Base-by-base conservation (phyloP, 805 yeast genomes). In the Vanderwaltozyma polyspora region DNA sequence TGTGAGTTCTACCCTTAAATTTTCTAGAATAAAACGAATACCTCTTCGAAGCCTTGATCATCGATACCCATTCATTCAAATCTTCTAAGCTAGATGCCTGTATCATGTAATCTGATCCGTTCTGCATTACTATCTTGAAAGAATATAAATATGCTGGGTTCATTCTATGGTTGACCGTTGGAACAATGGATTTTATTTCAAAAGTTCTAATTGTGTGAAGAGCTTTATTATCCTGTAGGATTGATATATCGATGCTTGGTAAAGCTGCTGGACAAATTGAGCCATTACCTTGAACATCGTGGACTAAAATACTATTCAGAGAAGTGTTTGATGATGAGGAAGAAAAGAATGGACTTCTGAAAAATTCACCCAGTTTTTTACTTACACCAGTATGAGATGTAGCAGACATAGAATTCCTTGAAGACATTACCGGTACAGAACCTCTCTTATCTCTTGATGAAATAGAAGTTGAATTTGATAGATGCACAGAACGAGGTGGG, bases 21-120 rank as follows among this genome's bases (percentile, higher is more conserved):
- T 61, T 64, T 22, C 53, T 57, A 1, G 70, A 65, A 30, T 64
- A 49, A 36, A 64, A 66, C 4, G 67, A 54, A 37, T 60, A 63
- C 39, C 70, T 55, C 37, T 62, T 64, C 0, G 68, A 54, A 12
- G 57, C 42, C 32, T 55, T 62, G 19, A 66, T 52, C 36, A 57
- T 52, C 31, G 63, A 66, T 1, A 83, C 63, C 97, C 96, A 87
- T 28, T 76, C 84, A 34, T 71, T 73, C 36, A 79, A 71, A 21
- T 82, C 94, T 1, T 49, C 40, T 5, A 74, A 77, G 40, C 57
- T 63, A 0, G 69, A 51, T 0, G 89, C 78, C 55, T 89, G 95
- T 47, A 87, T 67, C 26, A 74, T 63, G 49, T 60, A 69, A 37
- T 78, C 82, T 11, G 69, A 70, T 11, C 69, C 70, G 36, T 64